phyloP scores from a whole-genome alignment of 1,284 basidiomycete genomes.

The Heterobasidion occidentale region DNA sequence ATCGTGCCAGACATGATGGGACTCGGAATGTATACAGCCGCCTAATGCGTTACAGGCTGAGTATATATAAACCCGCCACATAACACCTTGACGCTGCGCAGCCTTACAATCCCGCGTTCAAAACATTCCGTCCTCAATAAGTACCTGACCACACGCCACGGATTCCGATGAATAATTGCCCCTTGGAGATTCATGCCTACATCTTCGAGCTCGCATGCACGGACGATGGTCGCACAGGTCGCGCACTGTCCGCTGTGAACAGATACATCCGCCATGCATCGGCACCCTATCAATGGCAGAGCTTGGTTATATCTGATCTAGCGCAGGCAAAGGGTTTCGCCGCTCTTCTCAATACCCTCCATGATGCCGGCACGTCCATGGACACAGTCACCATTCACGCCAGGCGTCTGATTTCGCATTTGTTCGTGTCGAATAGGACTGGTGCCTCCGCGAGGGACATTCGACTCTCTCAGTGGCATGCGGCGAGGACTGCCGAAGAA shows the following conservation, averaged over 20 bases:
- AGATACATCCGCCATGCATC: slow-evolving; percentile 17
- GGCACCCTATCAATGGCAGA: slow-evolving; percentile 18
- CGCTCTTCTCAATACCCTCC: slow-evolving; percentile 1
- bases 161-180: slow-evolving; percentile 16
- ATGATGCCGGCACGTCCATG: background rate
- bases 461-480: slow-evolving; percentile 6
- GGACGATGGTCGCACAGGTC: slow-evolving; percentile 13
- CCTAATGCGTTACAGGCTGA: too few relatives aligned
- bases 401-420: slow-evolving; percentile 14
- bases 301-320: slow-evolving; percentile 14
- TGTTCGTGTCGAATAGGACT: slow-evolving; percentile 17
- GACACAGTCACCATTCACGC: background rate
- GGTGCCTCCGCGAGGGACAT: slow-evolving; percentile 3
- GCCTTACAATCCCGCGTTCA: background rate
- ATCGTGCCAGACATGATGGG: too few relatives aligned
- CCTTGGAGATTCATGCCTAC: slow-evolving; percentile 16
- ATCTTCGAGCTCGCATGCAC: slow-evolving; percentile 18
- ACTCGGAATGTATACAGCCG: too few relatives aligned
- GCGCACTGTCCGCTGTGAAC: slow-evolving; percentile 17
- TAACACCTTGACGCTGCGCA: too few relatives aligned
- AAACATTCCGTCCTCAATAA: too few relatives aligned
- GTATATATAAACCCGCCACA: too few relatives aligned
- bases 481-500: slow-evolving; percentile 3
- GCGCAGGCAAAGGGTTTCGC: slow-evolving; percentile 10
- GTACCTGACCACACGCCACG: too few relatives aligned